Evolutionary conservation across 495 filamentous ascomycete genomes (phyloP).

Genomic region (Tuber brumale): DNA sequence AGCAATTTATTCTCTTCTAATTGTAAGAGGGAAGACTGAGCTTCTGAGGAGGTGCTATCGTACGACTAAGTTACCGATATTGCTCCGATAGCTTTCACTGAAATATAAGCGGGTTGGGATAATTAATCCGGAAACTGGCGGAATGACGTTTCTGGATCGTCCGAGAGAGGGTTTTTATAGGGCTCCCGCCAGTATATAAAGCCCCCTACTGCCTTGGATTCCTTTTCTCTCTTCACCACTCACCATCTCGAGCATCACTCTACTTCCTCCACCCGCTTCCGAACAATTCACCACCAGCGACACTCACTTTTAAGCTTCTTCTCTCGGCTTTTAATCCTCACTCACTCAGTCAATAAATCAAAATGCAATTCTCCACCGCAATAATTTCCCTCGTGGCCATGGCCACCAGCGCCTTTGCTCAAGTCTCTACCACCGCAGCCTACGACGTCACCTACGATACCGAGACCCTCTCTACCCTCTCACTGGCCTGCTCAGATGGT

Average conservation of each 20-base stretch:
- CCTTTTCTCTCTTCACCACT: constrained; percentile 14
- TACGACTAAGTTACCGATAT: not conserved
- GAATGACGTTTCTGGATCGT: not conserved
- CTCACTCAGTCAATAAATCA: constrained; percentile 26
- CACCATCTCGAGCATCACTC: not conserved
- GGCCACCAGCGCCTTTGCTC: constrained; percentile 25
- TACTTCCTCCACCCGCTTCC: not conserved
- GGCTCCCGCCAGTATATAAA: constrained; percentile 17
- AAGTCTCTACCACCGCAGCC: constrained; percentile 7
- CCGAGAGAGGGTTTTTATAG: not conserved
- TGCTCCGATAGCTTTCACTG: not conserved
- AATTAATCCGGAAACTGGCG: not conserved
- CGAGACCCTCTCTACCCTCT: constrained; percentile 45
- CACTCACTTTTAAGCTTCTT: constrained; percentile 11
- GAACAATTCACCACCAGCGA: not conserved
- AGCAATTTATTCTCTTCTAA: not conserved
- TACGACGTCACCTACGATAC: constrained; percentile 58
- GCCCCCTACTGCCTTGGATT: not conserved
- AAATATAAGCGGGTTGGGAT: not conserved
- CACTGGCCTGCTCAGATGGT: constrained; percentile 55
- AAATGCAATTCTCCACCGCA: constrained; percentile 51
- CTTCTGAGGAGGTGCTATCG: not conserved
- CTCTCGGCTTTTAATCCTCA: not conserved
- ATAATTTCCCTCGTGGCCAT: constrained; percentile 43
- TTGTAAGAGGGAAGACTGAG: not conserved